Evolutionary conservation across 1,284 basidiomycete genomes (phyloP).

Genomic region (Sanguinoderma infundibulare): DNA sequence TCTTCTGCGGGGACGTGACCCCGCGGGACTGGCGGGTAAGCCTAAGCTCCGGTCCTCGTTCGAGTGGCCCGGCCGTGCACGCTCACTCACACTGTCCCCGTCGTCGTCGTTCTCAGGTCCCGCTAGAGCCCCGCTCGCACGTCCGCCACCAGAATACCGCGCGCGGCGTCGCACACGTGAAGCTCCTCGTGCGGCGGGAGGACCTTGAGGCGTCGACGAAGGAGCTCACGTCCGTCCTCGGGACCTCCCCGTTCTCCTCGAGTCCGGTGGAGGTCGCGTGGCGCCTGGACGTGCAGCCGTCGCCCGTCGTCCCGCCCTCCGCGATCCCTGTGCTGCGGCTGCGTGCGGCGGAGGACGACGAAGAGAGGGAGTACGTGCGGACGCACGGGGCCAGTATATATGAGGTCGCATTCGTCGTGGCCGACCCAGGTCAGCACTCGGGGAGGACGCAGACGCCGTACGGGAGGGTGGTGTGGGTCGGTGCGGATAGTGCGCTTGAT

Average conservation of each 20-base stretch:
- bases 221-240: conserved; percentile 53
- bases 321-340: conserved; percentile 41
- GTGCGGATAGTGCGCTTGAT: neutral
- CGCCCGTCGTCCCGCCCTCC: conserved; percentile 1
- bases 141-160: conserved; percentile 50
- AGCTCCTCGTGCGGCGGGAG: conserved; percentile 39
- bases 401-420: conserved; percentile 54
- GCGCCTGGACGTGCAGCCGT: conserved; percentile 30
- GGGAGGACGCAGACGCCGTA: conserved; percentile 45
- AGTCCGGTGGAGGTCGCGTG: conserved; percentile 28
- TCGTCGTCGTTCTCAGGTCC: conserved; percentile 45
- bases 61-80: too few relatives aligned
- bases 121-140: conserved; percentile 47
- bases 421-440: conserved; percentile 28
- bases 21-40: conserved; percentile 59
- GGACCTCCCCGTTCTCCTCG: conserved; percentile 38
- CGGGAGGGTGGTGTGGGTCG: conserved; percentile 48
- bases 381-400: conserved; percentile 45
- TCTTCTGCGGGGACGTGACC: conserved; percentile 75
- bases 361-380: conserved; percentile 42
- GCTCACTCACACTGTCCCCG: too few relatives aligned
- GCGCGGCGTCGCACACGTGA: conserved; percentile 51
- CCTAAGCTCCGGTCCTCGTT: too few relatives aligned
- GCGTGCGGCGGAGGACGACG: conserved; percentile 36
- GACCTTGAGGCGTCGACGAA: conserved; percentile 36